A percentile compares a stretch with the other conserved stretches of the same genome.
These are phyloP conservation scores for Aspergillus sp. DNA, from an alignment of 2,329 filamentous ascomycete genomes.

Conservation along the genomic window DNA sequence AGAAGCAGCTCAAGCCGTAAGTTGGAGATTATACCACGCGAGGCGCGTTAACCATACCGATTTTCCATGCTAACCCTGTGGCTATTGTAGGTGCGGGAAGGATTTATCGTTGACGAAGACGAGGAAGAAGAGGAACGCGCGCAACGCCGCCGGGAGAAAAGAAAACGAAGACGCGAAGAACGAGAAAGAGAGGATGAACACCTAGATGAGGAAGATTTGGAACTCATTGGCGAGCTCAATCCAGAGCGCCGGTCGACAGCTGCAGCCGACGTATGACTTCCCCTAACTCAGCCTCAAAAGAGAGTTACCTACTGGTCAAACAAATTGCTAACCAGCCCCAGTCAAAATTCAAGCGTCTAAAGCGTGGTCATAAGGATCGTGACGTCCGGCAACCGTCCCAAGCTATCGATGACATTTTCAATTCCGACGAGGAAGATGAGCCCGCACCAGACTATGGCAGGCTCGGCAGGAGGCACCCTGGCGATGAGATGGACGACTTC, in stretches of 20 bases:
- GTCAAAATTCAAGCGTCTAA: conserved; percentile 94
- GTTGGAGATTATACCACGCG: conserved; percentile 18
- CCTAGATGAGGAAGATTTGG: conserved; percentile 93
- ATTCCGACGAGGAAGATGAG: conserved; percentile 83
- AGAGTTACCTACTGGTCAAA: background rate
- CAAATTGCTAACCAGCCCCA: conserved; percentile 38
- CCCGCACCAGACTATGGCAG: conserved; percentile 49
- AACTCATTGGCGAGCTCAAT: conserved; percentile 83
- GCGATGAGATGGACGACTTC: conserved; percentile 89
- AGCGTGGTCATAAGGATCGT: conserved; percentile 78
- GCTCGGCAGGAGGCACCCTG: conserved; percentile 56
- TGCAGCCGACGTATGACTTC: conserved; percentile 64
- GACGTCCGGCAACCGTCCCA: conserved; percentile 58
- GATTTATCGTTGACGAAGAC: conserved; percentile 94
- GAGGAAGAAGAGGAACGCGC: conserved; percentile 72
- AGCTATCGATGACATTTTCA: conserved; percentile 89
- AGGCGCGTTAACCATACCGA: background rate
- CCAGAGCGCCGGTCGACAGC: conserved; percentile 68
- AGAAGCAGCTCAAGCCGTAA: conserved; percentile 74
- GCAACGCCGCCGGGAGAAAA: conserved; percentile 62
- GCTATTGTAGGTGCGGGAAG: conserved; percentile 71
- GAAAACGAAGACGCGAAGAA: conserved; percentile 74
- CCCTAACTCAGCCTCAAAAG: background rate
- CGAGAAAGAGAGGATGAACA: conserved; percentile 79
- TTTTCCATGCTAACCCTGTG: conserved; percentile 16